These are phyloP conservation scores for Glycyrrhiza uralensis DNA, from an alignment of 306 rosid genomes.

Conservation along the genomic window DNA sequence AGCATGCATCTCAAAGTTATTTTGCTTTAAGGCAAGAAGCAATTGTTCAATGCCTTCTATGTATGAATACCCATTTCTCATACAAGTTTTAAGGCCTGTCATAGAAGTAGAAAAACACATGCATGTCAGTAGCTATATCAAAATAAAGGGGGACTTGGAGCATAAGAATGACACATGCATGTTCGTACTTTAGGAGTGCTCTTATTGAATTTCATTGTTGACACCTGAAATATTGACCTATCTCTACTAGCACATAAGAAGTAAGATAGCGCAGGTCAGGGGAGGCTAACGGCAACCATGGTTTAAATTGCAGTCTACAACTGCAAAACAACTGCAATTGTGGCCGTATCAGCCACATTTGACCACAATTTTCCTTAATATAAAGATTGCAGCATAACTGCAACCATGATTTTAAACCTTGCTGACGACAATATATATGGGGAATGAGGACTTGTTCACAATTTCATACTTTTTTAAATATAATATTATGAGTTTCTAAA, in stretches of 20 bases:
- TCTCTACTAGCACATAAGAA: background rate
- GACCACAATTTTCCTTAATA: no score
- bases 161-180: background rate
- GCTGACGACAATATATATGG: background rate
- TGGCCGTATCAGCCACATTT: no score
- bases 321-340: no score
- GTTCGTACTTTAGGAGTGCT: background rate
- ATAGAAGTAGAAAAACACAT: slow-evolving; percentile 22
- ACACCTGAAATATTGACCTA: background rate
- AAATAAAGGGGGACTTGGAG: background rate
- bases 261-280: background rate
- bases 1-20: slow-evolving; percentile 88
- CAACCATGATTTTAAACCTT: no score
- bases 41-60: slow-evolving; percentile 71
- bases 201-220: slow-evolving; percentile 9
- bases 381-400: no score
- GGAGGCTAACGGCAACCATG: background rate
- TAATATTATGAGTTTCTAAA: background rate
- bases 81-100: slow-evolving; percentile 79
- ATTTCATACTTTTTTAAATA: background rate
- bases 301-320: no score
- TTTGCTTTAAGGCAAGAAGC: slow-evolving; percentile 62
- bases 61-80: slow-evolving; percentile 74
- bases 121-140: slow-evolving; percentile 12
- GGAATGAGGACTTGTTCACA: background rate